Percentiles rank a stretch among this genome's conserved stretches.
phyloP scores from a whole-genome alignment of 2,329 filamentous ascomycete genomes.

The Lachnellula arida region DNA sequence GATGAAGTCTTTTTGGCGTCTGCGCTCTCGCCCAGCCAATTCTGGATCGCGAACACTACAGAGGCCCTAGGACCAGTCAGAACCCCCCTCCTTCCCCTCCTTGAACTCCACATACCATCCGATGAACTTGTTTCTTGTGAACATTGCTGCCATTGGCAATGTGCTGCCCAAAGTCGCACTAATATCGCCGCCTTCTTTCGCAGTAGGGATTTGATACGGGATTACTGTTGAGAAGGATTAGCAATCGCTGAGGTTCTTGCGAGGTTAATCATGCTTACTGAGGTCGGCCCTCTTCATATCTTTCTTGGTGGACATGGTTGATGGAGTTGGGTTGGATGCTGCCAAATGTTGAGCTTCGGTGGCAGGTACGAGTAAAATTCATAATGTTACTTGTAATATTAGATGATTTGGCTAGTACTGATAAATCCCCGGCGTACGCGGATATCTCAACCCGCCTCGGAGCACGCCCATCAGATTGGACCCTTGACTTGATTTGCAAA shows the following conservation, averaged over 20 bases:
- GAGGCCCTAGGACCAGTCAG: constrained; percentile 52
- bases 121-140: constrained; percentile 80
- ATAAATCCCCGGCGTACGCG: no score
- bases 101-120: constrained; percentile 47
- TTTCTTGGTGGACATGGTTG: constrained; percentile 61
- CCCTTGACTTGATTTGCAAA: no score
- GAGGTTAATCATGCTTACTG: constrained; percentile 45
- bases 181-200: constrained; percentile 64
- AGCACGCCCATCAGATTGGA: no score
- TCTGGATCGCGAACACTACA: constrained; percentile 69
- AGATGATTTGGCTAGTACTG: no score
- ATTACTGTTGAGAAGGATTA: constrained; percentile 56
- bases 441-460: no score
- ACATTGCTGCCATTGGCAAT: constrained; percentile 93
- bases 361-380: not conserved
- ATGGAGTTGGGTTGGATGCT: not conserved
- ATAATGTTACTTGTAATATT: no score
- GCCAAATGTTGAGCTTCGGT: not conserved
- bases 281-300: constrained; percentile 73
- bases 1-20: constrained; percentile 57
- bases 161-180: constrained; percentile 68
- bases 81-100: constrained; percentile 1
- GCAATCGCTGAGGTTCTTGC: constrained; percentile 9
- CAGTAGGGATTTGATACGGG: constrained; percentile 74
- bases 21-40: constrained; percentile 71